A percentile compares a stretch with the other conserved stretches of the same genome.
These are phyloP conservation scores for Chlamydomonas reinhardtii DNA, from an alignment of 163 green algal genomes.

Conservation along the genomic window DNA sequence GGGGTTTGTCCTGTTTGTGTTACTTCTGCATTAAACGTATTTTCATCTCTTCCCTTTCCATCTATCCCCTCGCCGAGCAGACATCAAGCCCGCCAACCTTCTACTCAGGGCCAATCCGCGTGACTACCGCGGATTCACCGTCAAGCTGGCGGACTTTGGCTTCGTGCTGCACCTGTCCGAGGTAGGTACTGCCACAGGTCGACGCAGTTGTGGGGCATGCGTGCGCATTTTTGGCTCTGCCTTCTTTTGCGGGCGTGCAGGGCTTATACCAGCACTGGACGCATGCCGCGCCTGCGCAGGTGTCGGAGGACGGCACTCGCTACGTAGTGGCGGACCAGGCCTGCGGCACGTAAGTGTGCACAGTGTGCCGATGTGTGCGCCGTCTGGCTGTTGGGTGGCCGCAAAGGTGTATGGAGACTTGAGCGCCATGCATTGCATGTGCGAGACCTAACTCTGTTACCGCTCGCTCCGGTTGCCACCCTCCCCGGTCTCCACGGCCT, in stretches of 20 bases:
- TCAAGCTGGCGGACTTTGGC: constrained; percentile 48
- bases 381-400: not conserved
- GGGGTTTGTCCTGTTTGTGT: too few species aligned
- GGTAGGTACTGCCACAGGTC: too few species aligned
- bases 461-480: not conserved
- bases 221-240: too few species aligned
- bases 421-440: not conserved
- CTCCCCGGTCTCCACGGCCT: too few species aligned
- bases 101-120: constrained; percentile 44
- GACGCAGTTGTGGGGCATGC: too few species aligned
- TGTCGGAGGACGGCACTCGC: constrained; percentile 6
- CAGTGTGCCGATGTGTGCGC: not conserved
- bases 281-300: not conserved
- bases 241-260: too few species aligned
- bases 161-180: constrained; percentile 30
- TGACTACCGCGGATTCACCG: constrained; percentile 42
- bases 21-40: too few species aligned
- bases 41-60: too few species aligned
- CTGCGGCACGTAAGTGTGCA: constrained; percentile 35
- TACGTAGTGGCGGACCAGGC: constrained; percentile 35
- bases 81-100: constrained; percentile 51
- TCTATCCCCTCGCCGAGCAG: not conserved
- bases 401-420: not conserved
- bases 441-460: not conserved
- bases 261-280: too few species aligned